Evolutionary conservation across 345 rosid species (phyloP), one percentile per base, ranked within the genome.

Genomic region (Eucalyptus paniculata): DNA sequence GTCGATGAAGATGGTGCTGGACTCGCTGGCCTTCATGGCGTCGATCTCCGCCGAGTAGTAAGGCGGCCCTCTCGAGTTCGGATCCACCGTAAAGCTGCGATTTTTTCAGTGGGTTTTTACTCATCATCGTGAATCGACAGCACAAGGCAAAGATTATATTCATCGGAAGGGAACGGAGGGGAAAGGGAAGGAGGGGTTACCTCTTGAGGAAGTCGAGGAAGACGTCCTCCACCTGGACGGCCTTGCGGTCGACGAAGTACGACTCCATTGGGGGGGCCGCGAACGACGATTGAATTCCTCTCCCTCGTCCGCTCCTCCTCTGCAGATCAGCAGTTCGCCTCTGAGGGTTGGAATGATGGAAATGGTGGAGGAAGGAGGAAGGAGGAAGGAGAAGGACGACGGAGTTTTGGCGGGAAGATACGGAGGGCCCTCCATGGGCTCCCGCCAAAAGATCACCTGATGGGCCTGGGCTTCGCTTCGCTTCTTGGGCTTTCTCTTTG

Each of bases 131-230:
- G n/a, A 19, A 86, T 83, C 72, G 77, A 40, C 45, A 18, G 11
- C 14, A 9, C 10, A 21, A 88, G 26, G 26, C n/a, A 72, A 12
- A 11, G 69, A n/a, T 12, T 1, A 24, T 44, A 14, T 45, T 32
- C 13, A 12, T 4, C 19, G 86, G 26, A 89, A 86, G 89, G 65
- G 28, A 23, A 90, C 5, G 45, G 37, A 5, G 32, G 3, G 13
- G 2, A 89, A 89, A 86, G 88, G 80, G 15, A 17, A 88, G 7
- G 45, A 28, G 24, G 19, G 69, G 69, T 51, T 82, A 97, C 99
- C 98, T 94, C 93, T 95, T 96, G 90, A 98, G 98, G 91, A 97
- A 96, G 40, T 97, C 97, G 86, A 98, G 94, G 95, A 98, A 98
- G 87, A 95, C 91, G 83, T 96, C 95, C 93, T 98, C 99, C 26